Evolutionary conservation across 2,329 filamentous ascomycete genomes (phyloP).

Genomic region (Achaetomium macrosporum): DNA sequence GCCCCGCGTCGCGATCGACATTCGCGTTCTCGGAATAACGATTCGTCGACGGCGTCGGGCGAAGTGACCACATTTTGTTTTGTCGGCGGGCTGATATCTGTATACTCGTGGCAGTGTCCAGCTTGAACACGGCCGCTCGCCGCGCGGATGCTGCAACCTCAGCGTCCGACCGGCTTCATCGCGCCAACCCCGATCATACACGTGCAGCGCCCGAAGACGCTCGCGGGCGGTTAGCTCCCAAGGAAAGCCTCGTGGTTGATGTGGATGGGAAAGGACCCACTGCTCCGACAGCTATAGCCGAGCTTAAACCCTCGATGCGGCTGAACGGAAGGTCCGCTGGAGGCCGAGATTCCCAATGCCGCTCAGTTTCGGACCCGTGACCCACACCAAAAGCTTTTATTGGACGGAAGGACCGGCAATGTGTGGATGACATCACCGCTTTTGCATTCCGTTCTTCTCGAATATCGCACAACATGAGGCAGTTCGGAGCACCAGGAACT

Average conservation of each 20-base stretch:
- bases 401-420: background rate
- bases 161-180: no score
- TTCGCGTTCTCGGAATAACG: no score
- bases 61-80: no score
- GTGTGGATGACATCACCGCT: conserved; percentile 11
- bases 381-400: background rate
- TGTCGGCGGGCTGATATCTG: no score
- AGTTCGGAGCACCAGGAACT: background rate
- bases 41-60: no score
- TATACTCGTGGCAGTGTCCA: no score
- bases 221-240: no score
- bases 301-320: conserved; percentile 10
- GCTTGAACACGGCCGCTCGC: no score
- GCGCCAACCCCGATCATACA: no score
- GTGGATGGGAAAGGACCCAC: background rate
- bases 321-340: conserved; percentile 13
- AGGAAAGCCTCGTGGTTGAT: background rate
- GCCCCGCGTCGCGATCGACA: no score
- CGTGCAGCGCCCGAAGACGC: no score
- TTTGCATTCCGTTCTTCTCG: background rate
- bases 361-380: background rate
- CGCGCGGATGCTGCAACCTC: no score
- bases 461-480: background rate
- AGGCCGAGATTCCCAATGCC: background rate
- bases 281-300: conserved; percentile 16